Evolutionary conservation across 305 asterid species (phyloP).

Genomic region (Fraxinus baroniana): DNA sequence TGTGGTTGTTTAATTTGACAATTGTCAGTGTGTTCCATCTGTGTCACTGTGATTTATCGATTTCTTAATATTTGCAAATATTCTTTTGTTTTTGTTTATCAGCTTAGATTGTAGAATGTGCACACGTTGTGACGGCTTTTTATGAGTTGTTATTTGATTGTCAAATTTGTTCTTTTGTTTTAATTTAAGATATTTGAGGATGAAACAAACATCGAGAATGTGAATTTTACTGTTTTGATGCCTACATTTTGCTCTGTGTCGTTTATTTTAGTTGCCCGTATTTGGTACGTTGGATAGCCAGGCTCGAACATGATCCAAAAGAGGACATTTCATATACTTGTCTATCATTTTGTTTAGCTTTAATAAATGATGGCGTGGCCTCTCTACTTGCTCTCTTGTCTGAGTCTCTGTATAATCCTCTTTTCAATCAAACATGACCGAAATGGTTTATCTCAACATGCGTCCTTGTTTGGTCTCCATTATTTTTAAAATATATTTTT

Average conservation of each 20-base stretch:
- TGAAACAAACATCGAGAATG: not conserved
- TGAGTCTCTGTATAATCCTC: not conserved
- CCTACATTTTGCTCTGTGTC: not conserved
- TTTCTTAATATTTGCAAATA: constrained; percentile 1
- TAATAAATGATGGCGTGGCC: not conserved
- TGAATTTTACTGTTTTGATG: not conserved
- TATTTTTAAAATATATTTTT: no score
- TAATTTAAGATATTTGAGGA: not conserved
- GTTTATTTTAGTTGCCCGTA: not conserved
- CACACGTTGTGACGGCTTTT: not conserved
- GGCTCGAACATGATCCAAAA: not conserved
- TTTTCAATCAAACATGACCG: not conserved
- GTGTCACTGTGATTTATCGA: constrained; percentile 24
- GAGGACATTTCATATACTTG: not conserved
- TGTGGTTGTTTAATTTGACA: constrained; percentile 25
- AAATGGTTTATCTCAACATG: not conserved
- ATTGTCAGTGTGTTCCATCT: constrained; percentile 16
- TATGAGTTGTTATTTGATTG: not conserved
- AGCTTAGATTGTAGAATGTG: not conserved
- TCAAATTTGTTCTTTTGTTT: not conserved
- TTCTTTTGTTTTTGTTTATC: not conserved
- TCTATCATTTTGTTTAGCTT: not conserved
- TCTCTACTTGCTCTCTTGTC: not conserved
- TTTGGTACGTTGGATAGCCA: not conserved
- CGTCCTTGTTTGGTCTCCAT: not conserved